Evolutionary conservation across 352 stramenopile species (phyloP), one percentile per base, ranked within the genome.

Genomic region (Phytophthora fragariae): DNA sequence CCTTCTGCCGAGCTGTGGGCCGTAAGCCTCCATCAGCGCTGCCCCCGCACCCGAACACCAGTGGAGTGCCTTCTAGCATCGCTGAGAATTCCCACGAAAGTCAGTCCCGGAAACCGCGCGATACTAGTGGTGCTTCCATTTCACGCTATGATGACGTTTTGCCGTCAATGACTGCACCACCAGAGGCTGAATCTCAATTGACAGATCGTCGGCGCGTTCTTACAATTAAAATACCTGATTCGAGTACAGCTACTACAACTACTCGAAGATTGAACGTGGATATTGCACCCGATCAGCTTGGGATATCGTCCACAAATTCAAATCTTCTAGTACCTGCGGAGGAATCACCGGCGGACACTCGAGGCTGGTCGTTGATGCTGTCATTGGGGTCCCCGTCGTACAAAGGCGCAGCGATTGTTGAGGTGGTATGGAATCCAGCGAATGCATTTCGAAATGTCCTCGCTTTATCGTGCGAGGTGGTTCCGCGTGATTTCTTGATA

Each of bases 1-100:
- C 89, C 8, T 97, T 94, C 64, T 94, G 84, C 70, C 81, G 85
- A 21, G 85, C 82, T 31, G 84, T 94, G 37, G 88, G 89, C 80
- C 84, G 72, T 75, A 82, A 57, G 52, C 90, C 86, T 52, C 86
- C 85, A 2, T 82, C 92, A 12, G 72, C 79, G n/a, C 79, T 86
- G 57, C 65, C 73, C 24, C 70, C 69, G 0, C 75, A 88, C 47
- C 72, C 79, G 17, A 85, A 75, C 19, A 72, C 69, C 21, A 49
- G 56, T 55, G 46, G 49, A 21, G 33, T 44, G 19, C 29, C 60
- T 50, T 37, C 63, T 55, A 65, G 12, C 9, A n/a, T 35, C 12
- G 47, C 37, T 46, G 76, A 80, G 5, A 10, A 41, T 31, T 52
- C 41, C 0, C 4, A 64, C 11, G 70, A 77, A 19, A 63, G 19